Percentiles rank a stretch among this genome's conserved stretches.
Evolutionary conservation across 2,329 filamentous ascomycete species (phyloP).

Genomic region (Fusarium penzigii): DNA sequence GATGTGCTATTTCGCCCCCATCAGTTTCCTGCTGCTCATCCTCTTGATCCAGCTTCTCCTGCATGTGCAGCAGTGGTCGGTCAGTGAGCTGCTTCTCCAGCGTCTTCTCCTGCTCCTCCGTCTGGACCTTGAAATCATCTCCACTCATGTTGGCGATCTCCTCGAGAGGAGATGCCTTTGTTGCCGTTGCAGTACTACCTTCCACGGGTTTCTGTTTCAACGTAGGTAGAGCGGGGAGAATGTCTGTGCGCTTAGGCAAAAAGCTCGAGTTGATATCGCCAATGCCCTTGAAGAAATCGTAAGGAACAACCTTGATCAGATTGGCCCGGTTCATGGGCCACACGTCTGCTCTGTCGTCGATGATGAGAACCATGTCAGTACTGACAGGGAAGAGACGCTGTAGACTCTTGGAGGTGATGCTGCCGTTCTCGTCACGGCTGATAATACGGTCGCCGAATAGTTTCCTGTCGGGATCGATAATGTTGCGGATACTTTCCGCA

Average conservation of each 20-base stretch:
- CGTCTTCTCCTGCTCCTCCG: conserved; percentile 81
- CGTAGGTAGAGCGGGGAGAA: conserved; percentile 43
- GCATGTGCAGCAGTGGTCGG: conserved; percentile 85
- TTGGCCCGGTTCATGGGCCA: conserved; percentile 91
- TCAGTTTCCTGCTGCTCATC: conserved; percentile 44
- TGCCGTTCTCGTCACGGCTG: conserved; percentile 95
- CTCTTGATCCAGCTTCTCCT: conserved; percentile 86
- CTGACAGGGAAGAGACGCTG: conserved; percentile 92
- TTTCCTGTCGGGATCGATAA: conserved; percentile 86
- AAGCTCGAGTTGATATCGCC: conserved; percentile 99
- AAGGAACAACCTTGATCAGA: conserved; percentile 90
- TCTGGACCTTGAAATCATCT: conserved; percentile 72
- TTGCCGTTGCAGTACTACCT: conserved; percentile 10
- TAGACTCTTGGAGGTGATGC: conserved; percentile 84
- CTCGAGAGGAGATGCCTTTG: conserved; percentile 58
- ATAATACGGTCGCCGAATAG: conserved; percentile 94
- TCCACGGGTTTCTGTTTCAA: conserved; percentile 23
- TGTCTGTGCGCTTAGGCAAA: conserved; percentile 73
- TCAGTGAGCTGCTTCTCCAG: conserved; percentile 89
- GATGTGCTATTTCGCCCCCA: conserved; percentile 27
- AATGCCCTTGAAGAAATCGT: conserved; percentile 97
- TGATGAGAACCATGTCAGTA: conserved; percentile 99
- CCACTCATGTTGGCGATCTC: conserved; percentile 76
- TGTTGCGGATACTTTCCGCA: conserved; percentile 84
- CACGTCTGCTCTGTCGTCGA: conserved; percentile 94